Base-by-base conservation (phyloP, 352 stramenopile species). In the Phytophthora vignae region DNA sequence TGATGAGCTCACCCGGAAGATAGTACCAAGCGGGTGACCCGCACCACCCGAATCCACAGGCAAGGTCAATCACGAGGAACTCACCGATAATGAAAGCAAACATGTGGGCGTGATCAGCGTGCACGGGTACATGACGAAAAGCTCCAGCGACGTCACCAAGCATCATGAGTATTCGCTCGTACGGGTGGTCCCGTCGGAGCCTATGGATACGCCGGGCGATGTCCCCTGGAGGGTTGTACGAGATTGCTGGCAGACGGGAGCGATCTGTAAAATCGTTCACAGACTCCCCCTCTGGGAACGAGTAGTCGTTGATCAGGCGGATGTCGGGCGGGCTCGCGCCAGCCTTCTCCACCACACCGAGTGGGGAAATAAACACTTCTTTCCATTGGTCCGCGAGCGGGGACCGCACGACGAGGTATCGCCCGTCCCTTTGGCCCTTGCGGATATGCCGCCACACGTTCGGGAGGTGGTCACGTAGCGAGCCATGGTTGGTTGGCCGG, bases 211-310 rank as follows among this genome's bases (percentile, higher is more conserved):
- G 4, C 21, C 40, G 22, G 10, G 52, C 22, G 22, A 60, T 69
- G 27, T 61, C 53, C 2, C n/a, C 8, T 19, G 61, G 52, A 6
- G 61, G 53, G 19, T 69, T 69, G 29, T 69, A 69, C 2, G 22
- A 46, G 17, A 69, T 61, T 1, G 25, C 42, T 2, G 27, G 40
- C 17, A 58, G 60, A 27, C 58, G 15, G 2, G 0, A 19, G 7
- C 62, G 53, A 17, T 69, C 62, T 0, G 38, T 69, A 27, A 58
- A 62, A 25, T 69, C 29, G 15, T 69, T 69, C 4, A 62, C 40
- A 1, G 15, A 29, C 15, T 17, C 14, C 2, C 42, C 57, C 1
- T 44, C 7, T 1, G 53, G 52, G 31, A 55, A 53, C 1, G 52
- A 57, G 12, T 55, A 69, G 38, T 69, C 61, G 36, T 55, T 57